Base-by-base conservation (phyloP, 169 alveolate genomes). In the Plasmodium falciparum region DNA sequence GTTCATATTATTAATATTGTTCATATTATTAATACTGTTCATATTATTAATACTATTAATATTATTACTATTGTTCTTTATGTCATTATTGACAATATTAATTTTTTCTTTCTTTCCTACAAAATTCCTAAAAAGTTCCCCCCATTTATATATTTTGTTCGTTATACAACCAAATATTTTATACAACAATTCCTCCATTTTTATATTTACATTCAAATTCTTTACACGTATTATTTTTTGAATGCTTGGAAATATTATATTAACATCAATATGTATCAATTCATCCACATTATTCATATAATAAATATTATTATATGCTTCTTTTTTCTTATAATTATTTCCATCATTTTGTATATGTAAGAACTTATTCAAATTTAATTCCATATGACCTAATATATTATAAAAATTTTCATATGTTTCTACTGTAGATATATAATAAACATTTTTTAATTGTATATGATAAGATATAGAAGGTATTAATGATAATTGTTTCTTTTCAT, bases 401-500 rank as follows among this genome's bases (percentile, higher is more conserved):
- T 71, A 86, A 50, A 61, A 86, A 24, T 86, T 72, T 72, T 86
- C 92, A 59, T 26, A 73, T 0, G 88, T 22, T 56, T 86, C 73
- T 9, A 86, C 88, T n/a, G 92, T 86, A 17, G 92, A 15, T 58
- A 86, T 7, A n/a, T 71, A 71, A 54, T 29, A 59, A 17, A 86
- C 63, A 49, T 86, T 86, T 56, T 22, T 71, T 58, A 39, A 71
- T 13, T 74, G 66, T 17, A 49, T 72, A 56, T 86, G 92, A 74
- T 86, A 86, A 2, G 70, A 71, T 56, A 86, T 13, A 3, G 92
- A 86, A 13, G 88, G 26, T 11, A 71, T 73, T 43, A 86, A 71
- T 29, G 88, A 47, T 33, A 86, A 43, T 43, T 86, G 92, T 7
- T 17, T 71, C 15, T 72, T 71, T 17, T 72, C 70, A 62, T 71